Base-by-base conservation (phyloP, 2,329 filamentous ascomycete species). In the Ascochyta fabae region DNA sequence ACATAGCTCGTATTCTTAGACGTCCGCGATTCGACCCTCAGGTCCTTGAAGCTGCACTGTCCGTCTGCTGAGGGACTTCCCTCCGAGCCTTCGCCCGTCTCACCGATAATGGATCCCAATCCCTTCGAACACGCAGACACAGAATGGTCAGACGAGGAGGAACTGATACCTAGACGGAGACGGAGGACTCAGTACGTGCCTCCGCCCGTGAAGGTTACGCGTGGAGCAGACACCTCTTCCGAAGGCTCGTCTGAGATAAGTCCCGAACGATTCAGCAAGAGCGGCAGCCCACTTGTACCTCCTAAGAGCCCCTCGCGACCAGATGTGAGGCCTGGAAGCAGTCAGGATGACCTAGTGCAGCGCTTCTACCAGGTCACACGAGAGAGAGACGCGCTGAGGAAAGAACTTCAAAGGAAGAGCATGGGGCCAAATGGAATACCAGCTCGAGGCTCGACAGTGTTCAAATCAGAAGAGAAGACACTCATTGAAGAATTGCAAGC, bases 321-420 rank as follows among this genome's bases (percentile, higher is more conserved):
- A 36, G 70, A 71, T 34, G 56, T 73, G 15, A 58, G 64, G 35
- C 52, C 62, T 16, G 69, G 70, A 16, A 72, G 67, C 47, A 74
- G 67, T 38, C 72, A 74, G 41, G 73, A 75, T n/a, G 72, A 75
- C 44, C 59, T 75, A 15, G 67, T 75, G 15, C 65, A 71, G 56
- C 71, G 72, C 24, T 74, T 74, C 61, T 75, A 75, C 51, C 68
- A 73, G 36, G 69, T 75, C n/a, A 73, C 73, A n/a, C 60, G 68
- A 51, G 73, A 75, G 57, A 64, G 73, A 33, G 73, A 75, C 51
- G 70, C 71, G 10, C 61, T 75, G 40, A 60, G 73, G 45, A 73
- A 74, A 48, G 67, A 75, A 59, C 62, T 75, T 15, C 72, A 74
- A 51, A 62, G 72, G 39, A 69, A 69, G 58, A 72, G 69, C 34